Base-by-base conservation (phyloP, 208 protist species). In the Leishmania major region DNA sequence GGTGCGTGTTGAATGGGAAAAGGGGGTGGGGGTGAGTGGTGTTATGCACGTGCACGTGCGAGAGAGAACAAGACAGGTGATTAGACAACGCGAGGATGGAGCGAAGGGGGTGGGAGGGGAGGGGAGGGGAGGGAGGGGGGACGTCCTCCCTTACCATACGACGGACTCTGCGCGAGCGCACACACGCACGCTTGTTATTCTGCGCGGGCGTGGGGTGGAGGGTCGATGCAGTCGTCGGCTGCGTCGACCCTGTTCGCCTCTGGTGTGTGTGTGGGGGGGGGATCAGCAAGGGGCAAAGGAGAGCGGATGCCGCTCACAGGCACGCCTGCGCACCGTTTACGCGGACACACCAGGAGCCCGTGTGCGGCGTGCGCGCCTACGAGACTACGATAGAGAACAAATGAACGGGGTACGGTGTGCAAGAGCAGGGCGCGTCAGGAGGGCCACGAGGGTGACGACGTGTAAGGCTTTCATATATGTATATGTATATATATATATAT, bases 321-420 rank as follows among this genome's bases (percentile, higher is more conserved):
- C 40, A 35, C 70, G 28, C 70, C 51, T 13, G 22, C 22, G 13
- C 11, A 35, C 70, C 22, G 3, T 22, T 74, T 74, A 31, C 28
- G 22, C 25, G 28, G 47, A 1, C 25, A 55, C 70, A 74, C 43
- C 28, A 5, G 37, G 2, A 51, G 7, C 28, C 70, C 28, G 35
- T 35, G 22, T 74, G 37, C 28, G 59, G 51, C 40, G 3, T 62
- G 51, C 53, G 47, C 60, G 35, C 40, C 31, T 43, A 35, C 17
- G 73, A 17, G 47, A 35, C 62, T 57, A 43, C 76, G 57, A 81
- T 7, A 78, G 55, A 64, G 64, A 49, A 64, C 73, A 49, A 59
- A 71, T 28, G 43, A 13, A 22, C n/a, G 81, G 17, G 40, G 59
- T 31, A 37, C 45, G 8, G 57, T 37, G 51, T 17, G 40, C 62